Evolutionary conservation across 306 rosid genomes (phyloP), one percentile per base, ranked within the genome.

Genomic region (Vachellia collinsii): DNA sequence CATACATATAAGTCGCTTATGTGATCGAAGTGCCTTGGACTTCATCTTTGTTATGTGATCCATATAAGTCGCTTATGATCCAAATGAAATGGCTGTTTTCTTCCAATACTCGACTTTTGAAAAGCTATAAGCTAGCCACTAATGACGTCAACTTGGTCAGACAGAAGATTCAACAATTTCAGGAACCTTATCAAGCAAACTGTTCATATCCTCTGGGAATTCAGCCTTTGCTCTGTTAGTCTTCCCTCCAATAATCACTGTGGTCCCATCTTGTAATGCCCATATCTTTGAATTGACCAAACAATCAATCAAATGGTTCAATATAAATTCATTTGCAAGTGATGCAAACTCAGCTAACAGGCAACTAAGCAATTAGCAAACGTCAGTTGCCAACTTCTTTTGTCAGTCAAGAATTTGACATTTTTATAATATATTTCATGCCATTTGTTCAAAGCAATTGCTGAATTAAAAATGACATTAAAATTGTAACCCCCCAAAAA

Each of bases 231-330:
- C 97, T 70, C 96, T 90, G 68, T 95, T 95, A 25, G 94, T 93
- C 87, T 93, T 95, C 71, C 96, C 97, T 74, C 98, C 99, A 14
- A 95, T 58, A 5, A 91, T 74, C 71, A 93, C 97, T 8, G 87
- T 70, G 39, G 98, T 93, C 61, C 98, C 99, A 77, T 95, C 96
- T 95, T 95, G 98, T 67, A 93, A 83, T 17, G 94, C 98, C 98
- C 99, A 95, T 82, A 95, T 82, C 99, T 95, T 90, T 85, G 78
- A 76, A 29, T 74, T 72, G 76, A 82, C 34, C 86, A 58, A 76
- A 81, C 29, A 54, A 80, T 56, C 46, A 84, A 81, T 63, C 39
- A 38, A 65, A 50, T 50, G 54, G 17, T 66, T 78, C 17, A 63
- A 39, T 74, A 63, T 64, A 39, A 53, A 76, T 68, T 36, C 78